Evolutionary conservation across 805 yeast genomes (phyloP).

Genomic region (Yarrowia yakushimensis): DNA sequence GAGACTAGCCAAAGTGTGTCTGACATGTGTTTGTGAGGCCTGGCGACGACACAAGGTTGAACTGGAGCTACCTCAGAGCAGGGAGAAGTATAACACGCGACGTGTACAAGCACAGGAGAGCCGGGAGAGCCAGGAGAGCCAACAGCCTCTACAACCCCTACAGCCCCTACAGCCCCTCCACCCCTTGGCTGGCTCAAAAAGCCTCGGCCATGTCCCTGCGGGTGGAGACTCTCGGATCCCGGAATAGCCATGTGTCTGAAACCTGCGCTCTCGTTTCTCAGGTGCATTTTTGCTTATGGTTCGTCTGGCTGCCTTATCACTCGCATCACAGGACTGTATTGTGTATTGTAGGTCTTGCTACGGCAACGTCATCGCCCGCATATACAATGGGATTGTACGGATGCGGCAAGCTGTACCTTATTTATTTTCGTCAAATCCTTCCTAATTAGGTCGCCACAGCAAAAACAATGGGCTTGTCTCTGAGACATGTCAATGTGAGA

Average conservation of each 20-base stretch:
- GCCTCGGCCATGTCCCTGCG: neutral
- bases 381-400: constrained; percentile 15
- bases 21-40: neutral
- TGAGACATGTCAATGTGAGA: neutral
- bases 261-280: neutral
- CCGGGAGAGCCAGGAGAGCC: too few species aligned
- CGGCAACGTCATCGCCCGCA: constrained; percentile 7
- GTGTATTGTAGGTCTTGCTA: neutral
- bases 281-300: neutral
- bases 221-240: neutral
- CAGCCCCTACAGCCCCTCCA: too few species aligned
- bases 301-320: neutral
- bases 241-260: neutral
- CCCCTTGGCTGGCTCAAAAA: too few species aligned
- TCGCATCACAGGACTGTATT: neutral
- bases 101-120: neutral
- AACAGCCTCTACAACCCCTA: too few species aligned
- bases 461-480: constrained; percentile 3
- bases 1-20: constrained; percentile 14
- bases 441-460: neutral
- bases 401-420: constrained; percentile 14
- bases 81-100: neutral
- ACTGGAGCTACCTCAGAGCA: neutral
- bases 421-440: constrained; percentile 10
- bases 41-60: neutral